Conservation (phyloP, 306 rosid species). For the Morella rubra region DNA sequence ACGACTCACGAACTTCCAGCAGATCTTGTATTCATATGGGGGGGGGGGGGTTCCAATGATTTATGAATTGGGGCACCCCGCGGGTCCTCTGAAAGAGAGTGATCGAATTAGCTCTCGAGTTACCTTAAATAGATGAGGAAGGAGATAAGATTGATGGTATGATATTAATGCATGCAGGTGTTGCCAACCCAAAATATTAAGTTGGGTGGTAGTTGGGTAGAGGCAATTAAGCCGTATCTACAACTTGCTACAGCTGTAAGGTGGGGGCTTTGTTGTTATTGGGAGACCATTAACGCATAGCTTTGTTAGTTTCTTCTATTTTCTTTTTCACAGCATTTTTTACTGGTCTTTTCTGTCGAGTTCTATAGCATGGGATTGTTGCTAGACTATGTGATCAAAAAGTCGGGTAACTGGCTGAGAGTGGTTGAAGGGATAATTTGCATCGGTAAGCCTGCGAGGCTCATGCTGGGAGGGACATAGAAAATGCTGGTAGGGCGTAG, state of each 20-base stretch:
- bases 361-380: not conserved
- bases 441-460: not conserved
- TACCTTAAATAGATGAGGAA: slow-evolving; percentile 26
- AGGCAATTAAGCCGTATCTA: slow-evolving; percentile 55
- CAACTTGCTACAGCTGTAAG: slow-evolving; percentile 29
- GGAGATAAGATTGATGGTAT: slow-evolving; percentile 47
- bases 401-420: slow-evolving; percentile 8
- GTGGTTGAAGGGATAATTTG: not conserved
- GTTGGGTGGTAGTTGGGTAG: slow-evolving; percentile 62
- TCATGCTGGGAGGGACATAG: not conserved
- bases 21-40: slow-evolving; percentile 26
- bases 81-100: slow-evolving; percentile 28
- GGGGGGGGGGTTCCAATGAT: slow-evolving; percentile 46
- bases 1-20: not conserved
- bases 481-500: not conserved
- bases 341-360: not conserved
- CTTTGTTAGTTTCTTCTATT: slow-evolving; percentile 2
- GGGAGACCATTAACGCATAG: slow-evolving; percentile 29
- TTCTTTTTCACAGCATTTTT: not conserved
- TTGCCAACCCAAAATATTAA: slow-evolving; percentile 47
- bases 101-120: slow-evolving; percentile 31
- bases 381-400: not conserved
- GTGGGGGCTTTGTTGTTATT: slow-evolving; percentile 22
- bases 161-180: slow-evolving; percentile 75
- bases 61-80: slow-evolving; percentile 34